Evolutionary conservation across 768 basidiomycete species (phyloP), one percentile per base, ranked within the genome.

Genomic region (Chalciporus pseudorubinellus): DNA sequence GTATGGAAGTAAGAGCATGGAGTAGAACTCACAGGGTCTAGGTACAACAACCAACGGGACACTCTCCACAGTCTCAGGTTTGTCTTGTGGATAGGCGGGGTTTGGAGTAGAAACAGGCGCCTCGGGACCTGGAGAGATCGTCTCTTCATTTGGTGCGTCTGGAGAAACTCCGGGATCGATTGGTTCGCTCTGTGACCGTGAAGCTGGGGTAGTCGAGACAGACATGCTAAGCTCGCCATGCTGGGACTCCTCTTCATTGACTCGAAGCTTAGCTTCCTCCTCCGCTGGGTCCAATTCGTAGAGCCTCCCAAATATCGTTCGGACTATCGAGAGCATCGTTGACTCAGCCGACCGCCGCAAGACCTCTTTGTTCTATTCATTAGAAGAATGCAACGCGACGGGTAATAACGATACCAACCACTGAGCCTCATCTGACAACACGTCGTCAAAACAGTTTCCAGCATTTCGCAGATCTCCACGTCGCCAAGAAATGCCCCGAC

Each of bases 401-500:
- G 24, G 49, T 54, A 44, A 55, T 29, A 39, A 50, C 19, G 31
- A 8, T 21, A 76, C 89, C 55, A 59, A 95, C 94, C 94, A 62
- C 90, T 91, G n/a, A 98, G 75, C 48, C 97, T 79, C 82, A 97
- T 95, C 67, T 98, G 90, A 68, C 95, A 98, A 58, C 94, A 93
- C 44, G 95, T 98, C 11, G 94, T 95, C 59, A 99, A 70, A 5
- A 98, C 95, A 1, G 95, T 95, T 70, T 99, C 97, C 59, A 99
- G 74, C 87, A 99, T 94, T 71, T 98, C 97, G 66, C 97, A 99
- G 14, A 98, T 87, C 65, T 94, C 92, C 47, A 97, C 82, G 61
- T 99, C 95, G 22, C 90, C 92, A 31, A 98, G 77, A 10, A 77
- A 74, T n/a, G 71, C 67, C 1, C 90, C 87, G 24, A 91, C 82